Evolutionary conservation across 441 rosid genomes (phyloP).

Genomic region (Erodium moschatum): DNA sequence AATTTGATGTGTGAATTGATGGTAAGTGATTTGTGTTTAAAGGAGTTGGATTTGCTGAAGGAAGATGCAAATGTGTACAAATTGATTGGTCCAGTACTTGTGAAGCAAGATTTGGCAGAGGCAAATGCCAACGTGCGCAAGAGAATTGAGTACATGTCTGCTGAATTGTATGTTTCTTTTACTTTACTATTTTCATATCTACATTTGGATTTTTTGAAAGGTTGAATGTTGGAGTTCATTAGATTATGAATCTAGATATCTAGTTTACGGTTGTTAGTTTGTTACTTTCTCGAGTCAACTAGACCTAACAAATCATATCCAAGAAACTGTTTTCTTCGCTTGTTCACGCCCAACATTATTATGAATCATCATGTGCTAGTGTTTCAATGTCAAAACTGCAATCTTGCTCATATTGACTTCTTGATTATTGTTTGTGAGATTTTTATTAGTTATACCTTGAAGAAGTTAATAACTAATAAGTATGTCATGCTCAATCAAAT

Average conservation of each 20-base stretch:
- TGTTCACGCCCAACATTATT: not conserved
- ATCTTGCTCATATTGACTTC: not conserved
- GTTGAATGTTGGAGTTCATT: not conserved
- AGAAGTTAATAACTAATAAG: too few relatives aligned
- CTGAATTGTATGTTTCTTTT: conserved; percentile 22
- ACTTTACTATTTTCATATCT: not conserved
- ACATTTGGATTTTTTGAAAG: not conserved
- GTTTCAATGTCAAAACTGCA: not conserved
- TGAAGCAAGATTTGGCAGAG: conserved; percentile 29
- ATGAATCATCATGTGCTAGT: not conserved
- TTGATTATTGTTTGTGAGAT: not conserved
- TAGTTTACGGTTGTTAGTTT: not conserved
- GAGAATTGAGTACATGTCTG: conserved; percentile 27
- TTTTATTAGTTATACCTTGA: too few relatives aligned
- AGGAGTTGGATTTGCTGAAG: conserved; percentile 29
- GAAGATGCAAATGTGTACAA: conserved; percentile 29
- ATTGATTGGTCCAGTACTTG: conserved; percentile 27
- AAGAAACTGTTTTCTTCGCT: not conserved
- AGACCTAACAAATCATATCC: not conserved
- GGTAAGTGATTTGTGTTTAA: not conserved
- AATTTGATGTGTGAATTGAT: not conserved
- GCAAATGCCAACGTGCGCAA: conserved; percentile 27
- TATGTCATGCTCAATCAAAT: too few relatives aligned
- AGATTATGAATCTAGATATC: not conserved
- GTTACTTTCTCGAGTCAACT: not conserved